A percentile compares a stretch with the other conserved stretches of the same genome.
Evolutionary conservation across 129 eudicot species (phyloP).

Genomic region (Apium graveolens): DNA sequence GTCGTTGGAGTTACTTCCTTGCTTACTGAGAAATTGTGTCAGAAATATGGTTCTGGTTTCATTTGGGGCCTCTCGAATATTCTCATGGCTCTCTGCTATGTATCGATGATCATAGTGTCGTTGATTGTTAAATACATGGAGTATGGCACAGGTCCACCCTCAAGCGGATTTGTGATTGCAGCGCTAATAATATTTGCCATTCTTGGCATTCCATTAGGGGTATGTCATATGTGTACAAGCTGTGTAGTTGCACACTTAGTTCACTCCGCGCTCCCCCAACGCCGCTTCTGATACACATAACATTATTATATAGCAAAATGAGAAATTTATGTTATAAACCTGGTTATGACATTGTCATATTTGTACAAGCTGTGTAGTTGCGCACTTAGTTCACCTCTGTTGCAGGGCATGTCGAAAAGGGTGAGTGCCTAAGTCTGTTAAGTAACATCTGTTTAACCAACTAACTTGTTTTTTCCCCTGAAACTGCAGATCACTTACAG

Average conservation of each 20-base stretch:
- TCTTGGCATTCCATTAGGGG: slow-evolving; percentile 68
- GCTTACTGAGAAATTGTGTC: slow-evolving; percentile 66
- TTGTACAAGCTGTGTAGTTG: no score
- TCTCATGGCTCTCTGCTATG: slow-evolving; percentile 65
- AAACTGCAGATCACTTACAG: slow-evolving; percentile 77
- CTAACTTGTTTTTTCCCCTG: neutral
- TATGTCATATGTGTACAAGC: no score
- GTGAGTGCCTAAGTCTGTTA: neutral
- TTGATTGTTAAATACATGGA: slow-evolving; percentile 38
- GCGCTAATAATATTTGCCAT: slow-evolving; percentile 57
- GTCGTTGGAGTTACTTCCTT: slow-evolving; percentile 76
- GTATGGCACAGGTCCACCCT: slow-evolving; percentile 32
- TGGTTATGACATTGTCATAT: no score
- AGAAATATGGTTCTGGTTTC: slow-evolving; percentile 79
- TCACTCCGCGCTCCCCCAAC: no score
- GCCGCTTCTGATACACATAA: no score
- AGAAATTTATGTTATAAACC: no score
- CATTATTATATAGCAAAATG: no score
- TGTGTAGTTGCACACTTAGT: neutral
- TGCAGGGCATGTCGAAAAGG: neutral
- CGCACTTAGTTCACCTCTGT: neutral
- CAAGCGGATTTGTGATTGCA: slow-evolving; percentile 64
- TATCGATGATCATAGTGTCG: slow-evolving; percentile 65
- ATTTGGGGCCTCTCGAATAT: slow-evolving; percentile 82
- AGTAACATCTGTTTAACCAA: neutral